Base-by-base conservation (phyloP, 495 filamentous ascomycete species). In the Penicillium ochrochloron region DNA sequence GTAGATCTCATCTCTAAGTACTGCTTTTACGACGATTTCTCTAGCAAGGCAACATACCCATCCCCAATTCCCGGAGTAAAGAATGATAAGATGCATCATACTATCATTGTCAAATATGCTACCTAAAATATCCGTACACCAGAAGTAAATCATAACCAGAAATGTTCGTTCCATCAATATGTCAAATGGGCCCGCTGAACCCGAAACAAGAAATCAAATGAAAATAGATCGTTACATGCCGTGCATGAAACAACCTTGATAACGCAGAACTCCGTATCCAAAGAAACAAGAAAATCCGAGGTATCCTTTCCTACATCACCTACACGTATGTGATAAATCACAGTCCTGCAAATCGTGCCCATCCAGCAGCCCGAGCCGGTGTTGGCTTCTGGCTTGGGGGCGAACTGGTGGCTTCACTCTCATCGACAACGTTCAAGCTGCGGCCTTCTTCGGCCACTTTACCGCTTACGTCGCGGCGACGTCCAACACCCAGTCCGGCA, bases 371-470 rank as follows among this genome's bases (percentile, higher is more conserved):
- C 14, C 78, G 75, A 35, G 61, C 56, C 8, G 73, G 64, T 0
- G 61, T 54, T 34, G 39, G 66, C 27, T 27, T 42, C 41, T 39
- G 66, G 35, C 57, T 66, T 10, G 44, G 33, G 37, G 52, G 61
- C 35, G 51, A 55, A 42, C 15, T 69, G 34, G 66, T 58, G 27
- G 53, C 65, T 14, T 46, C 31, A 14, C 44, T 31, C 19, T 69
- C 61, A 39, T 70, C 66, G 17, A 65, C 19, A 11, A 66, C 61
- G 39, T 63, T 70, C 11, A 82, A 82, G 3, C 85, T 85, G 44
- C 89, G 80, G 1, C 93, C 93, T 76, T 97, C 93, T 76, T 97
- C 93, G 2, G 88, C 93, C 52, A 92, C 78, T 75, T 92, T 92
- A 3, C 92, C 93, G 69, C 92, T 95, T 11, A 94, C 92, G 67